Conservation (phyloP, 192 early-diverging fungal species). For the Kappamyces sp. region DNA sequence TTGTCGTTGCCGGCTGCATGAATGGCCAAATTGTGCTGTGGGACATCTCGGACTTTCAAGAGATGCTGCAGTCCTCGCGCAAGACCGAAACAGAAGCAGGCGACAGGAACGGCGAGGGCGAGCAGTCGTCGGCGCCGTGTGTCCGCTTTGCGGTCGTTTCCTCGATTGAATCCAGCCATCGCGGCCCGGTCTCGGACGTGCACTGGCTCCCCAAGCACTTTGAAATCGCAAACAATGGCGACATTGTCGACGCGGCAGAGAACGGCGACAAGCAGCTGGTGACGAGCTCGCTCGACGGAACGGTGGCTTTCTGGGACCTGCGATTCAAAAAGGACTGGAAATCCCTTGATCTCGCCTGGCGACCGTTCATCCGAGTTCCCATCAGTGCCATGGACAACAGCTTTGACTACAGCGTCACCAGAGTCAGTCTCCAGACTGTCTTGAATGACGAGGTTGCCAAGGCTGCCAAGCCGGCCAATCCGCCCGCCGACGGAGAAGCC, state of each 20-base stretch:
- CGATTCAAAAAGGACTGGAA: conserved; percentile 53
- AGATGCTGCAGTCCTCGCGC: conserved; percentile 44
- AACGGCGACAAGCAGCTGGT: conserved; percentile 49
- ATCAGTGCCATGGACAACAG: conserved; percentile 56
- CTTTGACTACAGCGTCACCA: conserved; percentile 57
- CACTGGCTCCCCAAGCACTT: conserved; percentile 50
- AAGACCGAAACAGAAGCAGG: conserved; percentile 28
- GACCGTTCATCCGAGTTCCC: conserved; percentile 53
- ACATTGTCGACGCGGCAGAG: conserved; percentile 38
- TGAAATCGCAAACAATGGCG: conserved; percentile 42
- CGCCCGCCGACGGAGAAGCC: conserved; percentile 20
- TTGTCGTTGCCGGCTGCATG: conserved; percentile 52
- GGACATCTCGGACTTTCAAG: conserved; percentile 55
- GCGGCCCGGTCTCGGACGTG: conserved; percentile 40
- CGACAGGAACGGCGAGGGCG: conserved; percentile 21
- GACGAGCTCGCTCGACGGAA: conserved; percentile 50
- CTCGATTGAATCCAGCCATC: conserved; percentile 53
- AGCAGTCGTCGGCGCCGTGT: conserved; percentile 22
- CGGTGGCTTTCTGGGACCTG: conserved; percentile 54
- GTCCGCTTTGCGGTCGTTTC: conserved; percentile 46
- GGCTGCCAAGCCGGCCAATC: conserved; percentile 11
- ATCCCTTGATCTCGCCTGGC: conserved; percentile 51
- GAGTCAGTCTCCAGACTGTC: conserved; percentile 30
- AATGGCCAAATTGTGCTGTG: conserved; percentile 59
- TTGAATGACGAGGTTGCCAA: conserved; percentile 14